Conservation (phyloP, 1,284 basidiomycete species). For the Neotropicomus parvogracilis region DNA sequence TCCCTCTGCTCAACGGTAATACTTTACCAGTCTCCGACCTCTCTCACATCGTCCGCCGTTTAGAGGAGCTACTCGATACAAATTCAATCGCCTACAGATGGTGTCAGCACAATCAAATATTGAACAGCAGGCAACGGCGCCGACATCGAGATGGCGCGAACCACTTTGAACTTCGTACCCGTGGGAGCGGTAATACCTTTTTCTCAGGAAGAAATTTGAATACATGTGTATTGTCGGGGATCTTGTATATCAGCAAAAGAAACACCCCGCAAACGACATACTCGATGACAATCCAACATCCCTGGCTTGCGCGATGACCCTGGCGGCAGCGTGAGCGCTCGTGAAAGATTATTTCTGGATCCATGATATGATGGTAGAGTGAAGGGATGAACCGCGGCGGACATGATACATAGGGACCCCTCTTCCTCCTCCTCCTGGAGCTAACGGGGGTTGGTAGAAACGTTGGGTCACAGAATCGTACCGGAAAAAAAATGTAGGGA, state of each 20-base stretch:
- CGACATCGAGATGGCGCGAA: conserved; percentile 40
- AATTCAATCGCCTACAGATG: conserved; percentile 29
- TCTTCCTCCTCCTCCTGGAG: too few relatives aligned
- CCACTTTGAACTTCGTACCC: conserved; percentile 49
- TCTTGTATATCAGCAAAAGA: background rate
- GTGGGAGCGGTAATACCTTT: conserved; percentile 51
- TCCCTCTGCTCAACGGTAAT: conserved; percentile 20
- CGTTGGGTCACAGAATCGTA: too few relatives aligned
- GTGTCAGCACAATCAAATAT: background rate
- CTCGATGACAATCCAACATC: conserved; percentile 51
- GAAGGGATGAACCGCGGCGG: background rate
- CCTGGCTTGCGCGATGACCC: conserved; percentile 40
- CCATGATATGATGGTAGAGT: conserved; percentile 8
- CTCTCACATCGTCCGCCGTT: conserved; percentile 39
- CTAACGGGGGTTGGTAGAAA: too few relatives aligned
- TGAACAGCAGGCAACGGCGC: background rate
- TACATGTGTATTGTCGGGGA: conserved; percentile 21
- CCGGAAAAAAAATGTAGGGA: too few relatives aligned
- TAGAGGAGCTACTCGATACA: conserved; percentile 35
- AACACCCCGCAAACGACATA: conserved; percentile 43
- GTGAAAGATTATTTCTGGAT: conserved; percentile 10
- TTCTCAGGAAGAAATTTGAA: conserved; percentile 43
- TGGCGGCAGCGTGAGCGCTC: conserved; percentile 29
- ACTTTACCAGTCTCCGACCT: conserved; percentile 14
- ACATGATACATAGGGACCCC: too few relatives aligned